Percentiles rank a stretch among this genome's conserved stretches.
phyloP scores from a whole-genome alignment of 163 green algal species.

The Chlorella variabilis region DNA sequence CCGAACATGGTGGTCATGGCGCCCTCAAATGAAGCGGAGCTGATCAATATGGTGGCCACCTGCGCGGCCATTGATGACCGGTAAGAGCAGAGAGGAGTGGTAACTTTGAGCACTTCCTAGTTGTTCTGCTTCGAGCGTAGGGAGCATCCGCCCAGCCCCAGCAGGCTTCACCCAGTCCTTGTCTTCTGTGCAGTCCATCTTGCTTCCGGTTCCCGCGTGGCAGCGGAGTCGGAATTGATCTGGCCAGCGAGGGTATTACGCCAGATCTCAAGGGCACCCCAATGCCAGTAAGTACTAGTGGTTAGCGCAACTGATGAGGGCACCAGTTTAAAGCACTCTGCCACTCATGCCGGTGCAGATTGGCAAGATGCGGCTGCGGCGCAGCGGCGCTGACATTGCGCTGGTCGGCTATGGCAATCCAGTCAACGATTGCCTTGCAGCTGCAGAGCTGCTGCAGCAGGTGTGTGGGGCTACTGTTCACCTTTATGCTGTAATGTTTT shows the following conservation, averaged over 20 bases:
- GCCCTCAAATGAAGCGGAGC: constrained; percentile 95
- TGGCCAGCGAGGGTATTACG: constrained; percentile 81
- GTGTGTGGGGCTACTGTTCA: neutral
- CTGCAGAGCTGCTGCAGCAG: constrained; percentile 85
- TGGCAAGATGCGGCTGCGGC: constrained; percentile 85
- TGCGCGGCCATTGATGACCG: constrained; percentile 89
- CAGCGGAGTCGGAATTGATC: constrained; percentile 94
- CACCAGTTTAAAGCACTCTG: neutral
- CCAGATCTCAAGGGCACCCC: constrained; percentile 87
- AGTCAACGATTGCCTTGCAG: constrained; percentile 88
- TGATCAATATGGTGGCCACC: constrained; percentile 98
- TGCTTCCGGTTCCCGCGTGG: constrained; percentile 97
- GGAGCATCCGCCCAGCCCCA: too few relatives aligned
- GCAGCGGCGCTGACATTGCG: constrained; percentile 88
- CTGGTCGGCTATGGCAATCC: constrained; percentile 93
- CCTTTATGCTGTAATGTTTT: neutral
- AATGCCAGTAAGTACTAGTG: constrained; percentile 71
- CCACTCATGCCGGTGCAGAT: constrained; percentile 51
- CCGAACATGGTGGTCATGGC: constrained; percentile 97
- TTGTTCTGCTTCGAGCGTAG: neutral
- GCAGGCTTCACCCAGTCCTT: too few relatives aligned
- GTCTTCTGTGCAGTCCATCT: constrained; percentile 76
- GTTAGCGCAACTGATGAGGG: neutral
- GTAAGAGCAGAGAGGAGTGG: too few relatives aligned
- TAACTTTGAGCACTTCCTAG: neutral